Base-by-base conservation (phyloP, 805 yeast genomes). In the Brettanomyces nanus region DNA sequence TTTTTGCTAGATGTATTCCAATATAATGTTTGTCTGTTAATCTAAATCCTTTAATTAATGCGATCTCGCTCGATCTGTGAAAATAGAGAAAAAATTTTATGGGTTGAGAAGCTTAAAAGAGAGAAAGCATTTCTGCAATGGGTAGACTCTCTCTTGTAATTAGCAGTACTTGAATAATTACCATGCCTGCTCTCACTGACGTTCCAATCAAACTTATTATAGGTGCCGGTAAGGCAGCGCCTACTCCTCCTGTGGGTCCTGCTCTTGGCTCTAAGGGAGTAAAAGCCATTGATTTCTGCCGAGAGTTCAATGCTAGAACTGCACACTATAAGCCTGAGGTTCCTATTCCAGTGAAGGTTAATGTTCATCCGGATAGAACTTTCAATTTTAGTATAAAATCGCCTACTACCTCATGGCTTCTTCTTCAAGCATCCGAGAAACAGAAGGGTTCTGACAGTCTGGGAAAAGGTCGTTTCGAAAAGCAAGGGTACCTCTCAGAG, bases 171-270 rank as follows among this genome's bases (percentile, higher is more conserved):
- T n/a, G n/a, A n/a, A n/a, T n/a, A n/a, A n/a, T 28, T 15, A 14
- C 21, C 33, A 45, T 43, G 47, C 41, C 49, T 10, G 54, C 56
- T 35, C 54, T 56, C 20, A 83, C 77, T 58, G 81, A 77, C 57
- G 66, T 80, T 28, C 54, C 89, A 49, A 86, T 90, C 38, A 92
- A 90, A 61, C 74, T 90, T 43, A 79, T 90, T 36, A 97, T 90
- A 4, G 95, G 90, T 6, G 97, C 98, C 4, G 97, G 97, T 4
- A 85, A 87, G 59, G 98, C 98, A 0, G 92, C 97, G 2, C 97
- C 98, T 30, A 81, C 96, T 2, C 98, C 98, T 21, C 98, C 98
- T 5, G 97, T 92, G 21, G 98, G 98, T 47, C 98, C 98, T 33
- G 98, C 97, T 0, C 69, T 92, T 35, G 98, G 98, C 48, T 90